Percentiles rank a stretch among this genome's conserved stretches.
Conservation (phyloP, 2,329 filamentous ascomycete species). For the Colletotrichum horii region DNA sequence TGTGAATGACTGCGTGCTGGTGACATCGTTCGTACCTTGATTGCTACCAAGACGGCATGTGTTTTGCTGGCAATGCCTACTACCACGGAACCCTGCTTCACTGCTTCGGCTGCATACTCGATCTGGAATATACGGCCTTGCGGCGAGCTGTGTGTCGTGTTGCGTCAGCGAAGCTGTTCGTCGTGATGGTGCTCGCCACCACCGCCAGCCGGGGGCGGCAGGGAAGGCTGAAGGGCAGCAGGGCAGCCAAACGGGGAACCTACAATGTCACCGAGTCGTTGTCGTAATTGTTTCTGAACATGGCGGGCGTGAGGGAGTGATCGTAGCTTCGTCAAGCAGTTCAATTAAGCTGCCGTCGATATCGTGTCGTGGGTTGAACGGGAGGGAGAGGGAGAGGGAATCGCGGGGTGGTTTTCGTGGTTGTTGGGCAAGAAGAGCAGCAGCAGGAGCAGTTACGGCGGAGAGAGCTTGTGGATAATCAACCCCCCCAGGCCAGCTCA, state of each 20-base stretch:
- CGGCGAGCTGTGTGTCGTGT: conserved; percentile 73
- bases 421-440: conserved; percentile 6
- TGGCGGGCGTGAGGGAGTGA: conserved; percentile 41
- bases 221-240: conserved; percentile 3
- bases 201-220: not conserved
- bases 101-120: conserved; percentile 97
- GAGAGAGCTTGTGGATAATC: conserved; percentile 19
- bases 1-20: not conserved
- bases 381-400: not conserved
- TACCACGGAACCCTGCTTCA: conserved; percentile 98
- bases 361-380: not conserved
- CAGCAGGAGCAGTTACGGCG: not conserved
- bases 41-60: conserved; percentile 91
- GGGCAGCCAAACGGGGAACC: conserved; percentile 40
- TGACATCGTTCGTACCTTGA: conserved; percentile 73
- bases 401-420: conserved; percentile 18
- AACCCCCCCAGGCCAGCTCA: conserved; percentile 18
- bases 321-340: conserved; percentile 22
- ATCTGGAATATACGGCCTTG: conserved; percentile 99
- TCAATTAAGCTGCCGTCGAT: not conserved
- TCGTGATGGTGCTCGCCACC: not conserved
- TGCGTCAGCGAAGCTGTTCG: not conserved
- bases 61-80: conserved; percentile 98
- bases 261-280: conserved; percentile 99
- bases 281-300: conserved; percentile 99